A percentile compares a stretch with the other conserved stretches of the same genome.
Conservation (phyloP, 768 basidiomycete species). For the Grammothele lineata region DNA sequence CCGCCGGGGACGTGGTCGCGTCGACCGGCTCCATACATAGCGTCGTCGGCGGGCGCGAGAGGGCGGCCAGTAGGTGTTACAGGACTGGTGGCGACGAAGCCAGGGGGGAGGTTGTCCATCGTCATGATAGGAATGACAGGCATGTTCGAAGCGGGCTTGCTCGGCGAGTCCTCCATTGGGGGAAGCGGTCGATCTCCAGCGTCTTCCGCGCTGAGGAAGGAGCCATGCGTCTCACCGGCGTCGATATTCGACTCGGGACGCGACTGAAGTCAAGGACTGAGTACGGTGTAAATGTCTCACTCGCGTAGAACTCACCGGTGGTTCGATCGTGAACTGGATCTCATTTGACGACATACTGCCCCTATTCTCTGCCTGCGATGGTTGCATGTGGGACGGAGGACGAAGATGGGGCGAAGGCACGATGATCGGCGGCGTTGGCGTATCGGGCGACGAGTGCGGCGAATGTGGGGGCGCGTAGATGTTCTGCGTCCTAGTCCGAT, state of each 20-base stretch:
- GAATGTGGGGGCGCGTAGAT: slow-evolving; percentile 16
- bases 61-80: no score
- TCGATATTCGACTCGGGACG: slow-evolving; percentile 33
- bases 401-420: slow-evolving; percentile 7
- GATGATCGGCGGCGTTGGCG: neutral
- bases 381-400: slow-evolving; percentile 1
- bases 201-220: slow-evolving; percentile 37
- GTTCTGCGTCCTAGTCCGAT: slow-evolving; percentile 5
- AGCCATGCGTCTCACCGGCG: slow-evolving; percentile 22
- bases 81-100: no score
- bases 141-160: slow-evolving; percentile 4
- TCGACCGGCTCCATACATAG: no score
- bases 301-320: slow-evolving; percentile 15
- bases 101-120: slow-evolving; percentile 30
- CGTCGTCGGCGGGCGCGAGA: no score
- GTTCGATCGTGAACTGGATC: slow-evolving; percentile 11
- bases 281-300: neutral
- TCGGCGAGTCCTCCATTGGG: slow-evolving; percentile 21
- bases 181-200: slow-evolving; percentile 28
- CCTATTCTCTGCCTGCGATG: neutral
- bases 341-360: slow-evolving; percentile 14
- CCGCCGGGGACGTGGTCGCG: slow-evolving; percentile 10
- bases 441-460: slow-evolving; percentile 15
- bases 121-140: slow-evolving; percentile 10
- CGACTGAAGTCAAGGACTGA: slow-evolving; percentile 22